Percentiles rank a stretch among this genome's conserved stretches.
phyloP scores from a whole-genome alignment of 139 green algal genomes.

The Ettlia oleoabundans region DNA sequence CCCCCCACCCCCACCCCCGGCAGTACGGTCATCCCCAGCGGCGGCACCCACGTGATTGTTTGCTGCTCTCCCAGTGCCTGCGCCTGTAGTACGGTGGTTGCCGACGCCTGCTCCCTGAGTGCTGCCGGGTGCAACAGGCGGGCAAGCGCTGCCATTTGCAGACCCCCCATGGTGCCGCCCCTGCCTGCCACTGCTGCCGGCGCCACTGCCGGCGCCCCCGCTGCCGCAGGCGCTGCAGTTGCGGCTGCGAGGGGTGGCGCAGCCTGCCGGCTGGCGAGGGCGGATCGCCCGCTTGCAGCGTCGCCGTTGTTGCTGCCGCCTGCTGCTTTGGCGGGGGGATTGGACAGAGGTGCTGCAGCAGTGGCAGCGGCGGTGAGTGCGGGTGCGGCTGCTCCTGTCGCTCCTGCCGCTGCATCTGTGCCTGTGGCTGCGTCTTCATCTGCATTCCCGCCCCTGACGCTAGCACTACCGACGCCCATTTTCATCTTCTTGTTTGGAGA shows the following conservation, averaged over 20 bases:
- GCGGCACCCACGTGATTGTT: constrained; percentile 5
- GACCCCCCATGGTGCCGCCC: background rate
- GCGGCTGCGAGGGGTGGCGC: background rate
- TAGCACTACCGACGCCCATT: too few relatives aligned
- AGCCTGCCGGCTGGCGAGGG: too few relatives aligned
- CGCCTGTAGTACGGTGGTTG: constrained; percentile 37
- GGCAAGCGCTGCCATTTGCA: background rate
- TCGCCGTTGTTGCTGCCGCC: background rate
- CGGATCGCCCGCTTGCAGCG: too few relatives aligned
- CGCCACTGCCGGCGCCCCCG: background rate
- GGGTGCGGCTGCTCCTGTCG: background rate
- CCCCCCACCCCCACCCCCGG: too few relatives aligned
- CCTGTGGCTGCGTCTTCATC: too few relatives aligned
- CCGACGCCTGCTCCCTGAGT: constrained; percentile 8
- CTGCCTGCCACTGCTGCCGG: background rate
- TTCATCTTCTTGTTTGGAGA: background rate
- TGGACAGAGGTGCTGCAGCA: too few relatives aligned
- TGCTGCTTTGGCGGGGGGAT: too few relatives aligned
- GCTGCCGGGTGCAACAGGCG: constrained; percentile 12
- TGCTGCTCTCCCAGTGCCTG: constrained; percentile 47
- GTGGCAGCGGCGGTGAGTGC: background rate
- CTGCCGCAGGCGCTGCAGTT: background rate
- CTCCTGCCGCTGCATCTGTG: background rate
- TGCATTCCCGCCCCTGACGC: too few relatives aligned
- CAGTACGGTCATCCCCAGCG: too few relatives aligned